Conservation (phyloP, 305 asterid genomes). For the Caryopteris hybrid region DNA sequence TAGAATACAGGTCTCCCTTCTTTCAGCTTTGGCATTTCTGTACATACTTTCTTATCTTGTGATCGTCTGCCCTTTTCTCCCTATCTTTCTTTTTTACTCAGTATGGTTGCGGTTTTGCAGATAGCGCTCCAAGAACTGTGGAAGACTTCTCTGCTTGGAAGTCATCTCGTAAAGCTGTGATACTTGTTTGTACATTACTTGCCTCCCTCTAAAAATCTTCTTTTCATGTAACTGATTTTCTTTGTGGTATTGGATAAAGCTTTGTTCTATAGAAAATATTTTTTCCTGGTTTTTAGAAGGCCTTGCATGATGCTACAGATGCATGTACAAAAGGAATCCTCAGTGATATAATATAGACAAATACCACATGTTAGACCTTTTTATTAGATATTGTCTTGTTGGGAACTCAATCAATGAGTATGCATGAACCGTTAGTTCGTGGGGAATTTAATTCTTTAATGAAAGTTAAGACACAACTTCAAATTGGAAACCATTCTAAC, state of each 20-base stretch:
- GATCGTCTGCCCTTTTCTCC: conserved; percentile 2
- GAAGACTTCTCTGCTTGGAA: conserved; percentile 54
- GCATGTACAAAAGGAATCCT: conserved; percentile 8
- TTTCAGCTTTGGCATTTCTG: conserved; percentile 1
- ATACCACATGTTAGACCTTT: not conserved
- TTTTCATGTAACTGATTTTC: not conserved
- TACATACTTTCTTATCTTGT: not conserved
- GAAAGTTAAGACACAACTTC: not conserved
- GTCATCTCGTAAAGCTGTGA: conserved; percentile 72
- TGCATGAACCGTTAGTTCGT: not conserved
- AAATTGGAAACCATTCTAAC: not conserved
- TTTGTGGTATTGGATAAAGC: conserved; percentile 3
- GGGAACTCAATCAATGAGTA: not conserved
- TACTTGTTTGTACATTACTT: conserved; percentile 96
- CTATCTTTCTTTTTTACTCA: conserved; percentile 6
- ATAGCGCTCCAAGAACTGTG: conserved; percentile 45
- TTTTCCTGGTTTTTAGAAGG: not conserved
- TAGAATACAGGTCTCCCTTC: not conserved
- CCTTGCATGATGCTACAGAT: conserved; percentile 4
- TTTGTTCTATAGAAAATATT: not conserved
- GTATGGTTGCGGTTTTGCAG: conserved; percentile 41
- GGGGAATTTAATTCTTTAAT: not conserved
- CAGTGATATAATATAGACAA: conserved; percentile 1
- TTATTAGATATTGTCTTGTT: not conserved
- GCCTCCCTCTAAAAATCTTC: conserved; percentile 24